Evolutionary conservation across 495 filamentous ascomycete species (phyloP).

Genomic region (Tuber aestivum): DNA sequence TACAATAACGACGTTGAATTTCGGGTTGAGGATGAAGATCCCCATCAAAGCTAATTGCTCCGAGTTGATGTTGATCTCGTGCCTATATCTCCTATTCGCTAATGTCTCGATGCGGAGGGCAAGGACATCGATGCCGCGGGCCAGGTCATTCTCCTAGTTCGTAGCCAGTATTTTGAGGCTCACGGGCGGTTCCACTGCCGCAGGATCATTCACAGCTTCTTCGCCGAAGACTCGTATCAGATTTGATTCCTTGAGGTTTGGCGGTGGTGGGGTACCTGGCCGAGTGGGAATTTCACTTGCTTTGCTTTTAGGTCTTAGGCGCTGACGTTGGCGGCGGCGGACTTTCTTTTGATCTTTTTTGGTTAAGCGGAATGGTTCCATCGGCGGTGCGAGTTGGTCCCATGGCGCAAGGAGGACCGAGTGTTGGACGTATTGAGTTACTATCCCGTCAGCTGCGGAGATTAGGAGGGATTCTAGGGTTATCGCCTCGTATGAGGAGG

Average conservation of each 20-base stretch:
- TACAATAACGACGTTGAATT: slow-evolving; percentile 79
- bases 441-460: slow-evolving; percentile 68
- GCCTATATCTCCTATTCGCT: slow-evolving; percentile 83
- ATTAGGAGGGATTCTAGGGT: slow-evolving; percentile 64
- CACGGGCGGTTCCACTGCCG: slow-evolving; percentile 90
- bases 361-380: slow-evolving; percentile 91
- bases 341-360: slow-evolving; percentile 85
- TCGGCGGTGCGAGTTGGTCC: slow-evolving; percentile 69
- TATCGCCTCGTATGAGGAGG: slow-evolving; percentile 64
- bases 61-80: slow-evolving; percentile 85
- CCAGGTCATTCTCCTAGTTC: slow-evolving; percentile 82
- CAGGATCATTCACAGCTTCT: slow-evolving; percentile 94
- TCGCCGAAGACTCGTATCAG: slow-evolving; percentile 97
- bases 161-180: slow-evolving; percentile 74
- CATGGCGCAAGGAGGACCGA: slow-evolving; percentile 91
- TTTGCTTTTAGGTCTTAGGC: slow-evolving; percentile 91
- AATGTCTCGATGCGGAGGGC: slow-evolving; percentile 87
- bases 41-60: slow-evolving; percentile 81
- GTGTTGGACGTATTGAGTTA: slow-evolving; percentile 86
- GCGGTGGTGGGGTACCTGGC: slow-evolving; percentile 77
- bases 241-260: slow-evolving; percentile 92
- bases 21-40: slow-evolving; percentile 80
- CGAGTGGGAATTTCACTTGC: slow-evolving; percentile 88
- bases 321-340: slow-evolving; percentile 77
- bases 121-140: slow-evolving; percentile 71